These are phyloP conservation scores for Gracilaria gracilis DNA, from an alignment of 23 red algal species.

Conservation along the genomic window DNA sequence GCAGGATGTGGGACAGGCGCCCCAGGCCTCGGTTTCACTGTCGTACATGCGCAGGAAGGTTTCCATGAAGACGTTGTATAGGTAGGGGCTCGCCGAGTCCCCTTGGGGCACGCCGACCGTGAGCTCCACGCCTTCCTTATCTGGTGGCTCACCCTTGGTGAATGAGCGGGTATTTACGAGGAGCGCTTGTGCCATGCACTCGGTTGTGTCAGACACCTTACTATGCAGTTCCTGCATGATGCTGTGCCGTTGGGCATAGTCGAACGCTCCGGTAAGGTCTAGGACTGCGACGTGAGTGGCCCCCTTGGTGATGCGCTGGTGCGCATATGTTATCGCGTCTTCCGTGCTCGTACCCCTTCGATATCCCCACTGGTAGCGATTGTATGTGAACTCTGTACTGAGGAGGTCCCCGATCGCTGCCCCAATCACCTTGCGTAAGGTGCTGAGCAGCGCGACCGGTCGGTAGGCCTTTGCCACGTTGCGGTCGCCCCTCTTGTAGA, in stretches of 20 bases:
- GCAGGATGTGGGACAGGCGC: background rate
- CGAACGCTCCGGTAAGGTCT: conserved; percentile 21
- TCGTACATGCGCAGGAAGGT: background rate
- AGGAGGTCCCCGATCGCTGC: background rate
- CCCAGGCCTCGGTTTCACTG: background rate
- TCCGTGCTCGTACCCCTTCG: background rate
- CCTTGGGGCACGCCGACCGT: conserved; percentile 30
- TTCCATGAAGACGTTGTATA: conserved; percentile 39
- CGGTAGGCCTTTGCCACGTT: conserved; percentile 11
- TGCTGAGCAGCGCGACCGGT: background rate
- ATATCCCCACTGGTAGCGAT: conserved; percentile 38
- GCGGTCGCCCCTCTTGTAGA: conserved; percentile 4
- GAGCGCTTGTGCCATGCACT: background rate
- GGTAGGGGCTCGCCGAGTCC: background rate
- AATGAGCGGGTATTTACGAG: background rate
- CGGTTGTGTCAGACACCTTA: background rate
- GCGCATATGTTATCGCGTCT: conserved; percentile 5
- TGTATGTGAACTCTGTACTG: background rate
- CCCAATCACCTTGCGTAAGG: conserved; percentile 30
- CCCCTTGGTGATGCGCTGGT: background rate
- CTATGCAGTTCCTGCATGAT: background rate
- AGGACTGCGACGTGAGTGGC: conserved; percentile 18
- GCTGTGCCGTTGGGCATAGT: background rate
- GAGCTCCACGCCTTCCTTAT: background rate
- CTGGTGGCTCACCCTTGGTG: background rate